Conservation (phyloP, 108 stramenopile species). For the Epithemia pelagica region DNA sequence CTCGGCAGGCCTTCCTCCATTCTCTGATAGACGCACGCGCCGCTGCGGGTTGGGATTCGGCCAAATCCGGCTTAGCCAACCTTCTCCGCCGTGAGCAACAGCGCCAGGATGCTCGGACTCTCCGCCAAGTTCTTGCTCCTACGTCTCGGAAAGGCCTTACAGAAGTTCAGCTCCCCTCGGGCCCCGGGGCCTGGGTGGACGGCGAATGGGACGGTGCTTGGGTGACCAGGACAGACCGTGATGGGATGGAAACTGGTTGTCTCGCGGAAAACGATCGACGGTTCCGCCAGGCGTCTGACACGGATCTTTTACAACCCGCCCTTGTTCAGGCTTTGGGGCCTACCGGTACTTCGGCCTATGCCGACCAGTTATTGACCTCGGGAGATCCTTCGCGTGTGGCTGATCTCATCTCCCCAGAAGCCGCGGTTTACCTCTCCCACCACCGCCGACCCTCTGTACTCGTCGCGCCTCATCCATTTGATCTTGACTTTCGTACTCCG, state of each 20-base stretch:
- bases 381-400: neutral
- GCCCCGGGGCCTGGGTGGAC: too few relatives aligned
- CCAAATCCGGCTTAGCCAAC: neutral
- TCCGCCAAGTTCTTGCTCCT: neutral
- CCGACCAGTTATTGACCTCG: neutral
- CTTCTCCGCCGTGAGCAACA: neutral
- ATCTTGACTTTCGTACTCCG: neutral
- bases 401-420: neutral
- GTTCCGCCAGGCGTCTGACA: neutral
- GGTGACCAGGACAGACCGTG: neutral
- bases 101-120: neutral
- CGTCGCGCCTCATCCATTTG: neutral
- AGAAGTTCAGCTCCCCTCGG: too few relatives aligned
- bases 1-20: neutral
- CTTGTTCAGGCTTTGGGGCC: neutral
- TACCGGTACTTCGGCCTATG: neutral
- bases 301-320: neutral
- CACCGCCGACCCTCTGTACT: neutral
- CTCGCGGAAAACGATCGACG: neutral
- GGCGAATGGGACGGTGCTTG: too few relatives aligned
- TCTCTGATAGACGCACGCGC: neutral
- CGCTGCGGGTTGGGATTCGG: neutral
- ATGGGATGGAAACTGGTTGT: neutral
- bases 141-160: too few relatives aligned
- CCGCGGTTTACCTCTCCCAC: too few relatives aligned